phyloP scores from a whole-genome alignment of 2,329 filamentous ascomycete species.

The Fusarium staphyleae region DNA sequence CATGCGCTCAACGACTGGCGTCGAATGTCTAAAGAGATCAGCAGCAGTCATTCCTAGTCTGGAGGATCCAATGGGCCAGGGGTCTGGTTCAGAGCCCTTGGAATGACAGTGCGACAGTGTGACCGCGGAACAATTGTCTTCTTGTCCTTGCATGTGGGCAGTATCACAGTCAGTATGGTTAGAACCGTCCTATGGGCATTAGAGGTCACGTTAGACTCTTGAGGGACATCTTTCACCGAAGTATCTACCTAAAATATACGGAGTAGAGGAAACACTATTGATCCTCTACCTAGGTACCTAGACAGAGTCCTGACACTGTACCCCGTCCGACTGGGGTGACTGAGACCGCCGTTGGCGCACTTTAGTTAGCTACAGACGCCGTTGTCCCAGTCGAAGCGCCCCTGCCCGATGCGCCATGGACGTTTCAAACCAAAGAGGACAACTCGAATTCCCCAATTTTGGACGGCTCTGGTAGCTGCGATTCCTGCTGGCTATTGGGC shows the following conservation, averaged over 20 bases:
- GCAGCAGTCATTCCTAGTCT: constrained; percentile 21
- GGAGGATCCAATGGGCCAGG: constrained; percentile 11
- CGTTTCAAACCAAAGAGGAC: constrained; percentile 20
- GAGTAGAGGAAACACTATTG: too few relatives aligned
- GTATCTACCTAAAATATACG: too few relatives aligned
- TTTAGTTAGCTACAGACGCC: constrained; percentile 27
- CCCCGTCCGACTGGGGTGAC: constrained; percentile 5
- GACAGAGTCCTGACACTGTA: background rate
- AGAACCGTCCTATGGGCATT: too few relatives aligned
- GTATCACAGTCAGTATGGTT: too few relatives aligned
- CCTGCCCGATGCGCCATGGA: constrained; percentile 15
- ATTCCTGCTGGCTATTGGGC: constrained; percentile 16
- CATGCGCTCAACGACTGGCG: constrained; percentile 20
- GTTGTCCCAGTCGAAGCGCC: constrained; percentile 18
- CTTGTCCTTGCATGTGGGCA: too few relatives aligned
- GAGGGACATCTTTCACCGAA: too few relatives aligned
- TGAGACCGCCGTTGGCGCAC: constrained; percentile 25
- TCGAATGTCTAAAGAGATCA: constrained; percentile 26
- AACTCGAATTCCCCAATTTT: constrained; percentile 19
- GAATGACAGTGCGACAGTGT: constrained; percentile 3
- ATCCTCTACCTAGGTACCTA: too few relatives aligned
- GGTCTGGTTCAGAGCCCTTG: background rate
- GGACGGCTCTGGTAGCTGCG: constrained; percentile 19
- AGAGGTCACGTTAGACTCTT: too few relatives aligned
- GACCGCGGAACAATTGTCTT: background rate